These are phyloP conservation scores for Neopestalotiopsis sp. DNA, from an alignment of 2,329 filamentous ascomycete genomes.

Conservation along the genomic window DNA sequence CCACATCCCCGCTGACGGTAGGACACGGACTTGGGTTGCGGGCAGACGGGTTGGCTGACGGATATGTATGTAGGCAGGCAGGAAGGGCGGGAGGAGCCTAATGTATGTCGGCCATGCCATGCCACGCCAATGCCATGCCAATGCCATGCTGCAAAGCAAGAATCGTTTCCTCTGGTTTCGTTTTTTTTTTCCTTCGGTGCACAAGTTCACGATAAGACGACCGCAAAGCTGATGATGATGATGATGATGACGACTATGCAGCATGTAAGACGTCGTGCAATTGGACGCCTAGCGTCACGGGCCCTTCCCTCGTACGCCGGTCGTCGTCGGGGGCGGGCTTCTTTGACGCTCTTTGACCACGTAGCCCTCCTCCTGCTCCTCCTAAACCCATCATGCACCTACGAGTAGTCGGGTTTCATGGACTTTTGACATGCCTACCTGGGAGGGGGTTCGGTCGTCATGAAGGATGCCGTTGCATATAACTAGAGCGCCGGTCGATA, in stretches of 20 bases:
- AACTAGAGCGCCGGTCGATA: not conserved
- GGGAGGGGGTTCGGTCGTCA: not conserved
- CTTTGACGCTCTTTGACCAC: not conserved
- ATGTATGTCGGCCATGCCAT: constrained; percentile 6
- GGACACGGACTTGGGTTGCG: constrained; percentile 7
- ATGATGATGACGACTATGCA: not conserved
- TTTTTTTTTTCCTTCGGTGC: not conserved
- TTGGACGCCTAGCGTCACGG: not conserved
- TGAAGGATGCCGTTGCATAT: not conserved
- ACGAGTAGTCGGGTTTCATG: not conserved
- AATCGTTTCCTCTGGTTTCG: not conserved
- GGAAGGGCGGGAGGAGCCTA: constrained; percentile 15
- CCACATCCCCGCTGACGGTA: constrained; percentile 3
- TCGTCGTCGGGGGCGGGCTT: not conserved
- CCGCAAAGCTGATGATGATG: not conserved
- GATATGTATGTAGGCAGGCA: constrained; percentile 14
- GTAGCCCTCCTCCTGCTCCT: not conserved
- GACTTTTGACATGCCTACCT: constrained; percentile 3
- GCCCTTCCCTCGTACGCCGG: not conserved
- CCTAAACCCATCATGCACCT: not conserved
- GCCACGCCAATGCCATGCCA: too few relatives aligned
- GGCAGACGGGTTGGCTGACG: constrained; percentile 8
- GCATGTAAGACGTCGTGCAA: not conserved
- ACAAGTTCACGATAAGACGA: not conserved
- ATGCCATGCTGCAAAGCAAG: constrained; percentile 1